Conservation (phyloP, 2,329 filamentous ascomycete species). For the Trichoderma koningii region DNA sequence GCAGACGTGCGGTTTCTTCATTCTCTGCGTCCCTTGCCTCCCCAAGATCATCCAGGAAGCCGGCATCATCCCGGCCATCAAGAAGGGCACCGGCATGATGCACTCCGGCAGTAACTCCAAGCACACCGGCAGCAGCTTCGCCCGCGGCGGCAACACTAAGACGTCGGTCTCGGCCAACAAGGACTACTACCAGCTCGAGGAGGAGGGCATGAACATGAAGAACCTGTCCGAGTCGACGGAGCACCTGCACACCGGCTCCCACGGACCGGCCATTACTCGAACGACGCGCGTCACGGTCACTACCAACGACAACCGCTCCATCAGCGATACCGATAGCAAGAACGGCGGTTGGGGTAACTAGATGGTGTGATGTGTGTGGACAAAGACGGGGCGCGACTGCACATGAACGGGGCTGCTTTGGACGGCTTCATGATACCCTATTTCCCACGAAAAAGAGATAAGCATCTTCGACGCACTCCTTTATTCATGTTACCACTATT, state of each 20-base stretch:
- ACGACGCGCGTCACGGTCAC: conserved; percentile 12
- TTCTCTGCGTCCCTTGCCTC: conserved; percentile 7
- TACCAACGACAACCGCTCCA: conserved; percentile 11
- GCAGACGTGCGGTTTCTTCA: conserved; percentile 17
- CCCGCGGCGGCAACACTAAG: conserved; percentile 9
- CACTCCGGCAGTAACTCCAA: conserved; percentile 8
- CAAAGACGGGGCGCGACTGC: not conserved
- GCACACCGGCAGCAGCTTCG: not conserved
- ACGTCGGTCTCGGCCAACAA: conserved; percentile 12
- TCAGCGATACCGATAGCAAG: conserved; percentile 6
- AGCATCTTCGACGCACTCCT: not conserved
- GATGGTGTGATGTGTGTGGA: not conserved
- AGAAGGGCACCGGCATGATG: not conserved
- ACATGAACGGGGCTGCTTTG: conserved; percentile 3
- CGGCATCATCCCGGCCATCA: not conserved
- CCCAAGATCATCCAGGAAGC: conserved; percentile 14
- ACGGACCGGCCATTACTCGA: not conserved
- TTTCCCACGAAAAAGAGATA: too few relatives aligned
- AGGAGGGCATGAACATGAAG: not conserved
- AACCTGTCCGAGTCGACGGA: conserved; percentile 6
- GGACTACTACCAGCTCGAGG: conserved; percentile 14
- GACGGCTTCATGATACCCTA: conserved; percentile 4
- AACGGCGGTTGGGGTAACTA: not conserved
- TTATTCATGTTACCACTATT: not conserved
- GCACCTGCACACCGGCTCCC: not conserved